These are phyloP conservation scores for Taxillus chinensis DNA, from an alignment of 164 flowering plant genomes.

Conservation along the genomic window DNA sequence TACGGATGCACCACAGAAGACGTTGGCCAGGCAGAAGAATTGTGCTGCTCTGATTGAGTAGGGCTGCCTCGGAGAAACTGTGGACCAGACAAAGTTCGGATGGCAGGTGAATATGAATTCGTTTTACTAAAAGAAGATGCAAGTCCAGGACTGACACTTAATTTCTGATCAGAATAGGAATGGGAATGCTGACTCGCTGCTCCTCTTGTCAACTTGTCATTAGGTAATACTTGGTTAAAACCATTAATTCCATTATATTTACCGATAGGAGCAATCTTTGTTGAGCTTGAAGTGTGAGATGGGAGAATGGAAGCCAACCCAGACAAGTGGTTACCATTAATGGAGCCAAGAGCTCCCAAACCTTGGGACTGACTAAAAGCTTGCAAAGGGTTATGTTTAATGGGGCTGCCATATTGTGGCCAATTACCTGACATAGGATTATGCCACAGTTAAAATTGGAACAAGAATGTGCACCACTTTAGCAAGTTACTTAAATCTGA, in stretches of 20 bases:
- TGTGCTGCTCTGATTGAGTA: not conserved
- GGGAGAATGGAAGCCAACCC: constrained; percentile 5
- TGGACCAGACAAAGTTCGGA: constrained; percentile 5
- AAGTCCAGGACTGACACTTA: constrained; percentile 4
- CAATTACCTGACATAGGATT: not conserved
- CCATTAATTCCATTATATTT: not conserved
- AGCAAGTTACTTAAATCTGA: not conserved
- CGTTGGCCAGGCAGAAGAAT: not conserved
- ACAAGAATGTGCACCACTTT: not conserved
- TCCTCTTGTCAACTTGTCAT: not conserved
- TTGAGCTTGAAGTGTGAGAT: not conserved
- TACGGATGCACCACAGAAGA: constrained; percentile 2
- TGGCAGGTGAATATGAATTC: constrained; percentile 4
- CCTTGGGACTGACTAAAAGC: constrained; percentile 2
- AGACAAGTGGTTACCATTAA: not conserved
- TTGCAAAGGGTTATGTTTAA: constrained; percentile 4
- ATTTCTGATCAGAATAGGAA: constrained; percentile 1
- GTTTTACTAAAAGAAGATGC: constrained; percentile 2
- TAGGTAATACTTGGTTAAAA: not conserved
- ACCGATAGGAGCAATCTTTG: constrained; percentile 3
- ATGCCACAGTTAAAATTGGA: too few relatives aligned
- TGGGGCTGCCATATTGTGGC: constrained; percentile 4
- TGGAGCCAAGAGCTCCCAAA: not conserved
- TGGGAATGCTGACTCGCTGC: constrained; percentile 1
- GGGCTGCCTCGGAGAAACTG: constrained; percentile 6